Conservation (phyloP, 805 yeast genomes). For the Wickerhamomyces queroliae region DNA sequence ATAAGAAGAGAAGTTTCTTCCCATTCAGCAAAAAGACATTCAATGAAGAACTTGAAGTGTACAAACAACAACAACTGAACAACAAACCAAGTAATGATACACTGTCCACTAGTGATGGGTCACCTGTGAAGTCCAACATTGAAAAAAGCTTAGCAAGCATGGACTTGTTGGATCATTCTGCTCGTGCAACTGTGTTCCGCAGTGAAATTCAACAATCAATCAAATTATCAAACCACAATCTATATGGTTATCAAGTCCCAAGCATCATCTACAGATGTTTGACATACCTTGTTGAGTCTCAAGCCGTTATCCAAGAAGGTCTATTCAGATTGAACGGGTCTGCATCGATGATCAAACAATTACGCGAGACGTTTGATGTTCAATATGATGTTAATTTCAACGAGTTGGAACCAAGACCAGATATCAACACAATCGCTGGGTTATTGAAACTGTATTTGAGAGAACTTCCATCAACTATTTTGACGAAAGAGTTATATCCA, state of each 20-base stretch:
- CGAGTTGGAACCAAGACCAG: conserved; percentile 37
- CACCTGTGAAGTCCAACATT: conserved; percentile 14
- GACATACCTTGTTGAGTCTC: conserved; percentile 54
- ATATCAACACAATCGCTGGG: conserved; percentile 85
- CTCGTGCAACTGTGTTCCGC: conserved; percentile 51
- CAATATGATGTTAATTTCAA: conserved; percentile 63
- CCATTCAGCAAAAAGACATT: conserved; percentile 39
- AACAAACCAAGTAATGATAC: conserved; percentile 25
- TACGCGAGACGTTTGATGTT: conserved; percentile 64
- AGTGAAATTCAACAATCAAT: conserved; percentile 49
- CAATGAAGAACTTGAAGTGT: conserved; percentile 15
- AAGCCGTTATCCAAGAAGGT: conserved; percentile 85
- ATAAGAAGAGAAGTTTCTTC: conserved; percentile 53
- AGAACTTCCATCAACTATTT: conserved; percentile 64
- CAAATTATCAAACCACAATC: conserved; percentile 42
- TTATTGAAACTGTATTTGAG: conserved; percentile 77
- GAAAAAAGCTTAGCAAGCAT: conserved; percentile 25
- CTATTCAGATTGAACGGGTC: conserved; percentile 89
- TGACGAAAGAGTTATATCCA: conserved; percentile 45
- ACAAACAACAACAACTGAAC: conserved; percentile 31
- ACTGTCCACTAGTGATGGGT: conserved; percentile 1
- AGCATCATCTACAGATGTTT: conserved; percentile 73
- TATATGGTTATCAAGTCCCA: conserved; percentile 48
- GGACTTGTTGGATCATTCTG: conserved; percentile 17
- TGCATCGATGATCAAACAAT: conserved; percentile 61